Evolutionary conservation across 208 protist genomes (phyloP).

Genomic region (Trypanosoma boissoni): DNA sequence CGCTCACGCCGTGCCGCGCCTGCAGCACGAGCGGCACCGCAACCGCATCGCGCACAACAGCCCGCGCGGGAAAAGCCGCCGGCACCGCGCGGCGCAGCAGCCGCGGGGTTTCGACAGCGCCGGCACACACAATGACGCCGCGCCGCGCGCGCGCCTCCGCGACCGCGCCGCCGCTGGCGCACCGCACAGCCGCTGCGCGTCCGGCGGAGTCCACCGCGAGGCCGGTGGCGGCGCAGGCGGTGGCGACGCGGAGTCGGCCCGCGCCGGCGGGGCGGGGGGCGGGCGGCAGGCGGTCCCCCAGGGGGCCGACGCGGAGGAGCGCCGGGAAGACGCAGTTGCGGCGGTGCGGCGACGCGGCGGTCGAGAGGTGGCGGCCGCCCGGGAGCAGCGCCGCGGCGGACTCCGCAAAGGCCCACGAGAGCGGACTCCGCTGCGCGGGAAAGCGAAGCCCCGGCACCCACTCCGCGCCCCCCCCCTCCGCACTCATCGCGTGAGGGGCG

Average conservation of each 20-base stretch:
- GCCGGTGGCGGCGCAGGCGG: conserved; percentile 36
- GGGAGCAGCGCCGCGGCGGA: conserved; percentile 31
- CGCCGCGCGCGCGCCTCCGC: conserved; percentile 47
- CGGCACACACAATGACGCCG: conserved; percentile 53
- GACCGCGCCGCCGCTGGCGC: too few relatives aligned
- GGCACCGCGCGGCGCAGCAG: conserved; percentile 41
- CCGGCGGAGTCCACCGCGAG: conserved; percentile 46
- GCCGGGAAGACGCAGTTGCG: conserved; percentile 42
- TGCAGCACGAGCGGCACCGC: conserved; percentile 64
- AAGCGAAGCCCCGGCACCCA: conserved; percentile 36
- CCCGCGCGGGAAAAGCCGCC: conserved; percentile 53
- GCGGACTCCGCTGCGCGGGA: conserved; percentile 32
- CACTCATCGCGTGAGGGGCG: conserved; percentile 4
- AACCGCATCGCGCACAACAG: conserved; percentile 65
- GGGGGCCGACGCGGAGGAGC: conserved; percentile 45
- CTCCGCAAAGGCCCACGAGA: conserved; percentile 58
- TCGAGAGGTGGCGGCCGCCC: conserved; percentile 1
- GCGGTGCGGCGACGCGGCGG: neutral
- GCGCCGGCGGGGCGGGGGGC: too few relatives aligned
- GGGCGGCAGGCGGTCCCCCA: conserved; percentile 37
- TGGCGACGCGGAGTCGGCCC: conserved; percentile 39
- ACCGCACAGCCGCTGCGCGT: conserved; percentile 16
- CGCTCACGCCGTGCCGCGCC: conserved; percentile 42
- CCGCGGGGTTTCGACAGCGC: conserved; percentile 34
- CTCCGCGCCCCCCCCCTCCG: too few relatives aligned